Base-by-base conservation (phyloP, 352 stramenopile species). In the Thalassiosira delicatula region DNA sequence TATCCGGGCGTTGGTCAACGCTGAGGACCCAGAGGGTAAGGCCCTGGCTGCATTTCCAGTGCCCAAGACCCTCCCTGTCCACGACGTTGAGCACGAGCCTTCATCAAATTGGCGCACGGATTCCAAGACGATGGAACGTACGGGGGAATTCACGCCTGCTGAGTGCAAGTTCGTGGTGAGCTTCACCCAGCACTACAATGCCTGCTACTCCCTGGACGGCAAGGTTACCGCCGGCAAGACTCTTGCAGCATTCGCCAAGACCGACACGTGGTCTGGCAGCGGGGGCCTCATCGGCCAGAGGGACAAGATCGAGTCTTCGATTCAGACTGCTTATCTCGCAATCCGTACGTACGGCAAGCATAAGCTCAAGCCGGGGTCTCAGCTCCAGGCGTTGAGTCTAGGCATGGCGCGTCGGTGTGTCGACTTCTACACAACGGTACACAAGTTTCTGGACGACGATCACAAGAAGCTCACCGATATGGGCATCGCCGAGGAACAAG, bases 121-220 rank as follows among this genome's bases (percentile, higher is more conserved):
- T 29, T 49, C 57, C 29, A 66, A 66, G 57, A 11, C 17, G 5
- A 3, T 66, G 4, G 30, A 46, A 12, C 33, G 25, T 25, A 19
- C 9, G 1, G 57, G 57, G 7, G 29, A 27, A 2, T 49, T 51
- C 5, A 49, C 57, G 1, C 30, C 44, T 49, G 57, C 29, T 12
- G 57, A 66, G 17, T 46, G 30, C 57, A 66, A 66, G 57, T 66
- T 51, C 21, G 29, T 66, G 17, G 30, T 12, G 8, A 33, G 30
- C 30, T 30, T 17, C 30, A 14, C 4, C 17, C 57, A 66, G 17
- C 1, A 2, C 29, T 66, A 51, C 19, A 29, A 29, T 25, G 19
- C 32, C 1, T 35, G 49, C 19, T 66, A 66, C n/a, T 19, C 32
- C 8, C 5, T 1, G 27, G 29, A 3, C 5, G 49, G 1, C 1